A percentile compares a stretch with the other conserved stretches of the same genome.
Evolutionary conservation across 2,329 filamentous ascomycete genomes (phyloP).

Genomic region (Aspergillus ochraceus): DNA sequence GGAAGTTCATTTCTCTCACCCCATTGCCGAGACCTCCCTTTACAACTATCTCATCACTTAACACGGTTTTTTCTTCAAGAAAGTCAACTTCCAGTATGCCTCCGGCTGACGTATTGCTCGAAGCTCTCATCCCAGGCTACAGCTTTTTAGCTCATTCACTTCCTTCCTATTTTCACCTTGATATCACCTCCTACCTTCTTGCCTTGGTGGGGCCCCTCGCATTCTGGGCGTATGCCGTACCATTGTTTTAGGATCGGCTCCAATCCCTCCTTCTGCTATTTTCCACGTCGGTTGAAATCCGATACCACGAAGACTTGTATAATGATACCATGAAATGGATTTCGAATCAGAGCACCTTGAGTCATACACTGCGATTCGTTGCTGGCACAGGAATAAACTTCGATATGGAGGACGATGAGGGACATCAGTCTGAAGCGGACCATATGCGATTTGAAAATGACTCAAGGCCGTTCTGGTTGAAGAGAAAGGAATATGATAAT

Average conservation of each 20-base stretch:
- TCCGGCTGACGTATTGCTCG: constrained; percentile 34
- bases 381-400: constrained; percentile 49
- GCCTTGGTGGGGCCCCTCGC: constrained; percentile 42
- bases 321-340: constrained; percentile 60
- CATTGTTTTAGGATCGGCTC: constrained; percentile 11
- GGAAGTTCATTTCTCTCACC: too few species aligned
- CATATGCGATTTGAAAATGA: not conserved
- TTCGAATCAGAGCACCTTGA: constrained; percentile 52
- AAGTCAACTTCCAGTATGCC: not conserved
- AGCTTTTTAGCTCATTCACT: constrained; percentile 45
- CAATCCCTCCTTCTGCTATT: constrained; percentile 39
- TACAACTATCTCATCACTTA: too few species aligned
- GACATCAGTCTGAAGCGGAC: constrained; percentile 3
- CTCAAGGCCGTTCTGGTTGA: constrained; percentile 1
- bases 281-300: constrained; percentile 48
- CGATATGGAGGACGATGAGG: not conserved
- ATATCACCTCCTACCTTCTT: constrained; percentile 48
- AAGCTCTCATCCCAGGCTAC: constrained; percentile 51
- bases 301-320: constrained; percentile 58
- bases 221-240: constrained; percentile 27
- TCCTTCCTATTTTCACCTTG: constrained; percentile 43
- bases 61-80: not conserved
- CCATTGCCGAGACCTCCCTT: too few species aligned
- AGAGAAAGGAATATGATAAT: constrained; percentile 1
- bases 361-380: constrained; percentile 52